These are phyloP conservation scores for Trichoderma semiorbis DNA, from an alignment of 2,329 filamentous ascomycete genomes.

Conservation along the genomic window DNA sequence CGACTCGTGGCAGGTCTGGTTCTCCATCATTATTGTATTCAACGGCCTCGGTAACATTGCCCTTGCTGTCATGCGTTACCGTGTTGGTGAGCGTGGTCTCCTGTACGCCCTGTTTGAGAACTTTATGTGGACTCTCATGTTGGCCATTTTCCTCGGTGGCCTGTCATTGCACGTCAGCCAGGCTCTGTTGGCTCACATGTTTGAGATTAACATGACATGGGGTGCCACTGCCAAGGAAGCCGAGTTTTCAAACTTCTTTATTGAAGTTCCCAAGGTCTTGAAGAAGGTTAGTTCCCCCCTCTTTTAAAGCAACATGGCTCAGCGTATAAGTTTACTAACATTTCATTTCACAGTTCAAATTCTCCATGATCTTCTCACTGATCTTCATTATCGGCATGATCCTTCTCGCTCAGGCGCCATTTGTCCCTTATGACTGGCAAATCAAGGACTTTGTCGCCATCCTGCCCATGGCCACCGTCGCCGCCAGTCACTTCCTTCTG, in stretches of 20 bases:
- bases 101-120: slow-evolving; percentile 57
- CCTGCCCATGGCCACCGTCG: slow-evolving; percentile 70
- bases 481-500: slow-evolving; percentile 64
- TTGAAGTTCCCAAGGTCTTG: slow-evolving; percentile 75
- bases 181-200: slow-evolving; percentile 77
- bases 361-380: slow-evolving; percentile 60
- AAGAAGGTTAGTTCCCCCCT: slow-evolving; percentile 62
- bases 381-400: slow-evolving; percentile 60
- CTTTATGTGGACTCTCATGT: slow-evolving; percentile 70
- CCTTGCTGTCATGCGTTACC: slow-evolving; percentile 69
- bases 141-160: slow-evolving; percentile 80
- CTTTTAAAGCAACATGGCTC: slow-evolving; percentile 24
- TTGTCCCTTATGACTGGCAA: slow-evolving; percentile 62
- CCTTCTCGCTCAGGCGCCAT: slow-evolving; percentile 59
- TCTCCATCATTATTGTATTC: slow-evolving; percentile 76
- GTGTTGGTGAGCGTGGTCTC: slow-evolving; percentile 61
- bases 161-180: slow-evolving; percentile 77
- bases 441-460: slow-evolving; percentile 73
- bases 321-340: slow-evolving; percentile 21
- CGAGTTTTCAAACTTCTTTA: slow-evolving; percentile 79
- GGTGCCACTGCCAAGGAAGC: slow-evolving; percentile 80
- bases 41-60: slow-evolving; percentile 70
- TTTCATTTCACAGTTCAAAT: slow-evolving; percentile 58
- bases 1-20: slow-evolving; percentile 76
- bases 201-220: slow-evolving; percentile 83